These are phyloP conservation scores for Wickerhamiella infanticola DNA, from an alignment of 1,139 yeast genomes.

Conservation along the genomic window DNA sequence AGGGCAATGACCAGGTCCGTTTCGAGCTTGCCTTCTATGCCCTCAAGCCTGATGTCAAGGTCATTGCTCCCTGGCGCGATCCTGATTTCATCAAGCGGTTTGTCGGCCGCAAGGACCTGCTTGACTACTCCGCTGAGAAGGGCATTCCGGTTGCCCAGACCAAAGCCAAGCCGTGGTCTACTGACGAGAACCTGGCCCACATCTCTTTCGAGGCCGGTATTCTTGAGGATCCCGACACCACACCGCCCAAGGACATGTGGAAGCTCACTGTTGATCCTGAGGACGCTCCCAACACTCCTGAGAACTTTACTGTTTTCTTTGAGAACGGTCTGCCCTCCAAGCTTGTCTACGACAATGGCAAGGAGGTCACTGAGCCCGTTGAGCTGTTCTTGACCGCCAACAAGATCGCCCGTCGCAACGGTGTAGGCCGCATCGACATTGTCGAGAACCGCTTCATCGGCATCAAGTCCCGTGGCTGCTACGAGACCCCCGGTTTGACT, in stretches of 20 bases:
- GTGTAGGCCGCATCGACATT: constrained; percentile 97
- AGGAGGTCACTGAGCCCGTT: constrained; percentile 66
- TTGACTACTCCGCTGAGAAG: constrained; percentile 85
- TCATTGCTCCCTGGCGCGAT: constrained; percentile 98
- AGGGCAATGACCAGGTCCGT: constrained; percentile 98
- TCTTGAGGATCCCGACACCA: constrained; percentile 92
- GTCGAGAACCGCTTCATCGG: constrained; percentile 98
- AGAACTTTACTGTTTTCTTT: constrained; percentile 68
- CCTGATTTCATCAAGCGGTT: constrained; percentile 85
- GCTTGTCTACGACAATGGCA: constrained; percentile 47
- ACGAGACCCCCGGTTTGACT: constrained; percentile 97
- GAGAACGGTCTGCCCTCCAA: constrained; percentile 79
- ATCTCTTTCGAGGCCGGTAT: constrained; percentile 98
- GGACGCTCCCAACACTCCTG: constrained; percentile 90
- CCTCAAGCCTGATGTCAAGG: constrained; percentile 88
- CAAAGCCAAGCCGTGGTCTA: constrained; percentile 98
- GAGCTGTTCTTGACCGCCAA: constrained; percentile 88
- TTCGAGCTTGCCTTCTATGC: constrained; percentile 95
- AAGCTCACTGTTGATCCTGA: constrained; percentile 89
- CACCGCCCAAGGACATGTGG: constrained; percentile 99
- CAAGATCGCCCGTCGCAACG: constrained; percentile 93
- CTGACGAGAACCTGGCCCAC: constrained; percentile 97
- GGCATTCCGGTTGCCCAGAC: constrained; percentile 92
- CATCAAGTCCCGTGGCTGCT: constrained; percentile 97
- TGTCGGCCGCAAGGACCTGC: constrained; percentile 92